These are phyloP conservation scores for Kondoa malvinella DNA, from an alignment of 768 basidiomycete genomes.

Conservation along the genomic window DNA sequence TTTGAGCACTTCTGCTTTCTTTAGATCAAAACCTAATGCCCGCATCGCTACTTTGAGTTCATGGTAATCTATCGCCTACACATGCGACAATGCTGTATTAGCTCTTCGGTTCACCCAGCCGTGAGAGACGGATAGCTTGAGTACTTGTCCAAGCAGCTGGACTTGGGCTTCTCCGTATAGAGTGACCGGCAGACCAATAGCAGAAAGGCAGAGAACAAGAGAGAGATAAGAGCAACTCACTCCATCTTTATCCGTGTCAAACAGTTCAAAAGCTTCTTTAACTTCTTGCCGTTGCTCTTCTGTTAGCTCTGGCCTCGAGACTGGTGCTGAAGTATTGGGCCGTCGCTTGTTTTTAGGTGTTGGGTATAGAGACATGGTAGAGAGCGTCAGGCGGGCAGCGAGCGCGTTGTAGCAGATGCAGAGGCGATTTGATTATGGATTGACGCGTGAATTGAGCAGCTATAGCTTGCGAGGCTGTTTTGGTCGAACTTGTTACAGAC, in stretches of 20 bases:
- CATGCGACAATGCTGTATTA: no score
- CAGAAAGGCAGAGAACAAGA: background rate
- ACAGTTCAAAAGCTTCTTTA: slow-evolving; percentile 95
- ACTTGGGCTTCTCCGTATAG: no score
- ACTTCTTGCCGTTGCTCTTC: slow-evolving; percentile 64
- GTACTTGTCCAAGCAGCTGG: no score
- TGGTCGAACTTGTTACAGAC: no score
- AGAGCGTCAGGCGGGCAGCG: no score
- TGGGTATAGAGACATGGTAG: background rate
- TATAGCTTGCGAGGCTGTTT: no score
- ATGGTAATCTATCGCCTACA: slow-evolving; percentile 62
- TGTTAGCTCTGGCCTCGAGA: slow-evolving; percentile 13
- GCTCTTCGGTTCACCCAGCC: no score
- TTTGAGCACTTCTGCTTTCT: slow-evolving; percentile 95
- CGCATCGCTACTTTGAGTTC: slow-evolving; percentile 98
- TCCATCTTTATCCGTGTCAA: slow-evolving; percentile 97
- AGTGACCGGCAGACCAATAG: no score
- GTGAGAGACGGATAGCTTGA: no score
- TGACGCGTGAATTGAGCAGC: no score
- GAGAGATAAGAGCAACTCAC: slow-evolving; percentile 28
- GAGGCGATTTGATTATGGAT: no score
- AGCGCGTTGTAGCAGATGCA: no score
- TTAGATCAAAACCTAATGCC: slow-evolving; percentile 89
- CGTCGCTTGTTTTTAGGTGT: slow-evolving; percentile 6
- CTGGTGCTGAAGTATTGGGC: background rate